phyloP scores from a whole-genome alignment of 2,329 filamentous ascomycete species.

The Talaromyces rugulosus region DNA sequence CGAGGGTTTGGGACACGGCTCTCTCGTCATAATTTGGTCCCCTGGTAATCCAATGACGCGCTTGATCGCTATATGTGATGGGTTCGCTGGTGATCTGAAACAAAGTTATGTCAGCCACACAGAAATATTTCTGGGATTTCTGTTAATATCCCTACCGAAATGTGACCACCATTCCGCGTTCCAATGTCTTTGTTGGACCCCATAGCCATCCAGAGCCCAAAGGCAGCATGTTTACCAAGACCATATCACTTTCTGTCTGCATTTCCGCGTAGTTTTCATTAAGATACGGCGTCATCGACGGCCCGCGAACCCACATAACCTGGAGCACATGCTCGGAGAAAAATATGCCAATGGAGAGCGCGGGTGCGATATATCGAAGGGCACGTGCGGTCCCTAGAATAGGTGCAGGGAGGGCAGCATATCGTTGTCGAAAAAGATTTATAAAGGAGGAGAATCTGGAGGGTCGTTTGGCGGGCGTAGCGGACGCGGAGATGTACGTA shows the following conservation, averaged over 20 bases:
- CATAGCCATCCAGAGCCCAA: constrained; percentile 42
- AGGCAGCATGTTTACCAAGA: constrained; percentile 40
- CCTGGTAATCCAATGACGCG: constrained; percentile 76
- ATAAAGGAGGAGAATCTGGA: constrained; percentile 18
- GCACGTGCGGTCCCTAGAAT: constrained; percentile 23
- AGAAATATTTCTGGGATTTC: not conserved
- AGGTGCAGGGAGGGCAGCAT: constrained; percentile 24
- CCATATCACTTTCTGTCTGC: constrained; percentile 36
- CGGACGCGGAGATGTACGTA: constrained; percentile 3
- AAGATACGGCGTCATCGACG: constrained; percentile 73
- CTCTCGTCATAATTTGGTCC: constrained; percentile 66
- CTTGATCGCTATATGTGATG: constrained; percentile 71
- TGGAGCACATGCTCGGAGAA: constrained; percentile 38
- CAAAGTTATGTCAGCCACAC: not conserved
- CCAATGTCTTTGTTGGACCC: constrained; percentile 50
- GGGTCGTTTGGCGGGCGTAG: constrained; percentile 4
- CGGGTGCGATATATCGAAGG: constrained; percentile 26
- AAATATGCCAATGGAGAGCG: constrained; percentile 36
- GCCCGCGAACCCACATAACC: constrained; percentile 41
- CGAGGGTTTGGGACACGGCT: constrained; percentile 53
- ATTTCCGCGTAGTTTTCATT: constrained; percentile 59
- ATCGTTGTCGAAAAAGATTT: constrained; percentile 24
- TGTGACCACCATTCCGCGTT: constrained; percentile 71
- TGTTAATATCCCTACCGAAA: constrained; percentile 39
- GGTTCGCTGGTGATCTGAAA: constrained; percentile 64